A percentile compares a stretch with the other conserved stretches of the same genome.
Evolutionary conservation across 2,329 filamentous ascomycete genomes (phyloP).

Genomic region (Ophiostoma ulmi): DNA sequence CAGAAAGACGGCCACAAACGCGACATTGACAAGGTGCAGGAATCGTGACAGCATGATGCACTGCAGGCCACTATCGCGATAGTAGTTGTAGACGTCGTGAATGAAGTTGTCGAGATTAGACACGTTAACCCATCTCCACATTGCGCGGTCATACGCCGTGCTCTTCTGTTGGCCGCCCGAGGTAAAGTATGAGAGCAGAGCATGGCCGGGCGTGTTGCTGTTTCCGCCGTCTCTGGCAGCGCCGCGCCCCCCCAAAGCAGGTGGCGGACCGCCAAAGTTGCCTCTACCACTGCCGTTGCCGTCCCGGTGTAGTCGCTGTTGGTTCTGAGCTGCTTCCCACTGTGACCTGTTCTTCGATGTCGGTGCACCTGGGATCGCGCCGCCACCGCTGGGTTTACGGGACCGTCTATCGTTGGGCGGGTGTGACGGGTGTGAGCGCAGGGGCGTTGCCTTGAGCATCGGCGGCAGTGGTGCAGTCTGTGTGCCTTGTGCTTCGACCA

Average conservation of each 20-base stretch:
- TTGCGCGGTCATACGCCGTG: constrained; percentile 63
- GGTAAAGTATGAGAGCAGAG: constrained; percentile 27
- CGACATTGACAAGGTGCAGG: constrained; percentile 72
- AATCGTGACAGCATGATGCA: constrained; percentile 71
- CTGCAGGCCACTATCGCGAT: constrained; percentile 73
- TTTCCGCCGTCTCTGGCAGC: neutral
- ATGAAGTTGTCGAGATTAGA: constrained; percentile 85
- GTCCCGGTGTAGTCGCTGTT: constrained; percentile 46
- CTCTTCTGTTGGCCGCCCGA: constrained; percentile 25
- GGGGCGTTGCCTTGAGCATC: constrained; percentile 29
- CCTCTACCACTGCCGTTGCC: constrained; percentile 31
- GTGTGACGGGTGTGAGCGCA: constrained; percentile 24
- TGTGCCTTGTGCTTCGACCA: constrained; percentile 46
- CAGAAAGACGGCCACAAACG: constrained; percentile 75
- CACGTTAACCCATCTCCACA: constrained; percentile 92
- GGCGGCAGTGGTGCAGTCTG: constrained; percentile 22
- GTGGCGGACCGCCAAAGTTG: constrained; percentile 30
- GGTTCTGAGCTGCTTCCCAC: constrained; percentile 51
- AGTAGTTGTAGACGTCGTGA: constrained; percentile 80
- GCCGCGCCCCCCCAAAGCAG: neutral
- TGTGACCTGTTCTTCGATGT: constrained; percentile 44
- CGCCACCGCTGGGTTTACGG: constrained; percentile 2
- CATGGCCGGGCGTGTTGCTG: constrained; percentile 21
- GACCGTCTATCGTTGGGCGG: constrained; percentile 13
- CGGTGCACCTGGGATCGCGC: constrained; percentile 40